Base-by-base conservation (phyloP, 2,329 filamentous ascomycete genomes). In the Colletotrichum plurivorum region DNA sequence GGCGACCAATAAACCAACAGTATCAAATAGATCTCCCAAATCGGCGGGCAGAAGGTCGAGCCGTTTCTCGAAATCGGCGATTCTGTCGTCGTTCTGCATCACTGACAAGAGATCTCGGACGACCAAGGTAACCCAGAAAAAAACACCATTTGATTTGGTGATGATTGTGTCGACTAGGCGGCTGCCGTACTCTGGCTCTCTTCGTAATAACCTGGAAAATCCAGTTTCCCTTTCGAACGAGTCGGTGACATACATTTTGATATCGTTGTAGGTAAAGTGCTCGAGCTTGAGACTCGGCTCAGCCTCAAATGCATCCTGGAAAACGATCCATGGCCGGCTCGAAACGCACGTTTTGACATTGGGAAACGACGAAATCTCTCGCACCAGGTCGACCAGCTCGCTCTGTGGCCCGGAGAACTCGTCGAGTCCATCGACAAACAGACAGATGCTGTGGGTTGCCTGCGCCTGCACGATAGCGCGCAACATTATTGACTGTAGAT, bases 261-360 rank as follows among this genome's bases (percentile, higher is more conserved):
- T 43, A 43, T 43, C 41, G 3, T 43, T 2, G 41, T 43, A 43
- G 4, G 41, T 43, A 5, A 43, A 16, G 4, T 43, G 13, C 41
- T 43, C 13, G 12, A 43, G 41, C 41, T 12, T 43, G 41, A 43
- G 41, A 43, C 41, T 43, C 41, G 41, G 41, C 41, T 16, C 13
- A 43, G 12, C 13, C 13, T 16, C 9, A 16, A 43, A 43, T 16
- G 41, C 41, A 43, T 43, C 41, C 41, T 43, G 41, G 12, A 43
- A 43, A 15, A 43, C 41, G 16, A 43, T 16, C 41, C 41, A 76
- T 0, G 77, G 77, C 8, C 78, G 71, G 49, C 77, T 80, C 1
- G 78, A 76, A 1, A 78, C 56, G 20, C 77, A 75, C 1, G 79
- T 16, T 51, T 81, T 81, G 58, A 78, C 59, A 31, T 73, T 49